Base-by-base conservation (phyloP, 2,329 filamentous ascomycete species). In the Epichloe sp. region DNA sequence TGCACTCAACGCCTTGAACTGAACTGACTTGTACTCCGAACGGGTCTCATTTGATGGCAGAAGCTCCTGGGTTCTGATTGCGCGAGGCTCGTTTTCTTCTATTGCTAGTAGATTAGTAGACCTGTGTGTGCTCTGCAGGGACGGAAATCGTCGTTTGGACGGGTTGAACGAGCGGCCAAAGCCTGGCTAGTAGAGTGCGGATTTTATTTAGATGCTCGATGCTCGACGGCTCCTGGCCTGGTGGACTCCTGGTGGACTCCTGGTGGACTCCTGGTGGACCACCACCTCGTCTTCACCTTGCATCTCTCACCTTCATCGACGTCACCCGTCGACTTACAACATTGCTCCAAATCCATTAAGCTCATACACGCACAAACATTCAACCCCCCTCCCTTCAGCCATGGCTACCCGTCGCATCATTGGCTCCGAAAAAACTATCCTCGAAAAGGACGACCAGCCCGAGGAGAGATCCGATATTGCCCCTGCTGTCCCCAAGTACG, bases 401-500 rank as follows among this genome's bases (percentile, higher is more conserved):
- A 90, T 90, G 86, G 74, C 86, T 12, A 84, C 83, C 43, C 76
- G 82, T 67, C 76, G 86, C 61, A 83, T 80, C 60, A 71, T 82
- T 55, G 75, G 75, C 38, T 68, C 74, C 6, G 83, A 87, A 67
- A 86, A 85, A 71, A 80, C 78, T 34, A 71, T 80, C 52, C 74
- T 86, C 47, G 78, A 82, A 55, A 75, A 78, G 60, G 77, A 81
- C 63, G 75, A 79, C 55, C 63, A 57, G 55, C 63, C 71, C 35
- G 64, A 68, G 52, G 71, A 77, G 58, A 80, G 81, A 60, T 89
- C 86, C 51, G 80, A 83, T 69, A 90, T 86, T 56, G 71, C 83
- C n/a, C 87, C 88, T 19, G 88, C 88, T 21, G 88, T 95, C 47
- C 88, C 89, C 49, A 75, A 77, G 88, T 94, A 71, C 42, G 52